Base-by-base conservation (phyloP, 148 eudicot genomes). In the Camellia sinensis region DNA sequence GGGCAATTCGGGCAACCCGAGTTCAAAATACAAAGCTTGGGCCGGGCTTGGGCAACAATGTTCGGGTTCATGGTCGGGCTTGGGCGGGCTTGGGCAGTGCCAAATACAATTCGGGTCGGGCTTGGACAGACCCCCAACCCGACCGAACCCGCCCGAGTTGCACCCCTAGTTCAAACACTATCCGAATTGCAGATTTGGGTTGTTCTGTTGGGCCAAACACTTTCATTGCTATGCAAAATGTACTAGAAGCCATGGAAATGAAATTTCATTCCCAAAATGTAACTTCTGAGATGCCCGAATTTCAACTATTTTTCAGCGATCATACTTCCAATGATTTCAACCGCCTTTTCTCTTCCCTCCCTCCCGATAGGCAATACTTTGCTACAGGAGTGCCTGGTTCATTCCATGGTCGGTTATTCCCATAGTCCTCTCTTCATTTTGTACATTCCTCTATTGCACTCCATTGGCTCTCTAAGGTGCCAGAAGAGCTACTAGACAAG, bases 191-290 rank as follows among this genome's bases (percentile, higher is more conserved):
- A 53, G 80, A 77, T 52, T 66, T 77, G 45, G 80, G 80, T 3
- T 77, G 80, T 66, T 77, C 80, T 19, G 53, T 44, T 5, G 81
- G 81, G 17, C 81, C 81, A 19, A 78, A 78, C 64, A 78, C 81
- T 11, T 78, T 78, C 67, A 1, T 68, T 14, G 81, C 81, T 21
- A 78, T 69, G 81, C 65, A 78, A 69, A 78, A 54, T 9, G 13
- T 78, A 19, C 53, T 69, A 3, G 43, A 78, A 71, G 81, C 75
- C 0, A 69, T 78, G 7, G 54, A 56, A 43, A 71, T 15, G 18
- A 74, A 74, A 14, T 53, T 4, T n/a, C 44, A 50, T 0, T 57
- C 21, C 44, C 52, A 59, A 6, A 37, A 41, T 29, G 56, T 3
- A 41, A 3, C 54, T 18, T 57, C 54, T 3, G 19, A 43, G 19